These are phyloP conservation scores for Centella asiatica DNA, from an alignment of 129 eudicot species.

Conservation along the genomic window DNA sequence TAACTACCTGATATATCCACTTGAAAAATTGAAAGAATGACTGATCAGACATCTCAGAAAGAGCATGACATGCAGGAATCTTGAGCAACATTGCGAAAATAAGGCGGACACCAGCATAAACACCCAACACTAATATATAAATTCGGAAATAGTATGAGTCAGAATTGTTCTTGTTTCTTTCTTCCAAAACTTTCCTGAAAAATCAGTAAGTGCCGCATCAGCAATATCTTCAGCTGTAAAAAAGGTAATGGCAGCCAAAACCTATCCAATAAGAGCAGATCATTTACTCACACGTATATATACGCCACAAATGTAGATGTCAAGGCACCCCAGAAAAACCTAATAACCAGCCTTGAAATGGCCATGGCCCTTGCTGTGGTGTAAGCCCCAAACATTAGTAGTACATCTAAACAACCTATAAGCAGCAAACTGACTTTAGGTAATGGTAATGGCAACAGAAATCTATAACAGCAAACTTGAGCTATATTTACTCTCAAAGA, in stretches of 20 bases:
- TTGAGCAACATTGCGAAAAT: constrained; percentile 64
- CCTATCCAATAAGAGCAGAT: neutral
- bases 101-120: constrained; percentile 75
- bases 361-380: constrained; percentile 94
- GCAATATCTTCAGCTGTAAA: neutral
- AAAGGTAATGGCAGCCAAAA: neutral
- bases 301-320: constrained; percentile 71
- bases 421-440: constrained; percentile 9
- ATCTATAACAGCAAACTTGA: neutral
- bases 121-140: constrained; percentile 77
- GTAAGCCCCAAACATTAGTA: constrained; percentile 94
- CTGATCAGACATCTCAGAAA: constrained; percentile 82
- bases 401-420: constrained; percentile 77
- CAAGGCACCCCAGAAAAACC: constrained; percentile 76
- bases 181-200: constrained; percentile 74
- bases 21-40: constrained; percentile 87
- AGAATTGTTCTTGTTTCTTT: constrained; percentile 40
- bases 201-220: constrained; percentile 6
- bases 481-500: constrained; percentile 61
- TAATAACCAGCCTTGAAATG: constrained; percentile 77
- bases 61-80: constrained; percentile 67
- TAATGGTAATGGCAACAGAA: neutral
- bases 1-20: constrained; percentile 89
- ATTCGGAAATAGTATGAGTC: constrained; percentile 61
- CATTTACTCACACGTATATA: constrained; percentile 65